These are phyloP conservation scores for Serendipita sp. DNA, from an alignment of 768 basidiomycete genomes.

Conservation along the genomic window DNA sequence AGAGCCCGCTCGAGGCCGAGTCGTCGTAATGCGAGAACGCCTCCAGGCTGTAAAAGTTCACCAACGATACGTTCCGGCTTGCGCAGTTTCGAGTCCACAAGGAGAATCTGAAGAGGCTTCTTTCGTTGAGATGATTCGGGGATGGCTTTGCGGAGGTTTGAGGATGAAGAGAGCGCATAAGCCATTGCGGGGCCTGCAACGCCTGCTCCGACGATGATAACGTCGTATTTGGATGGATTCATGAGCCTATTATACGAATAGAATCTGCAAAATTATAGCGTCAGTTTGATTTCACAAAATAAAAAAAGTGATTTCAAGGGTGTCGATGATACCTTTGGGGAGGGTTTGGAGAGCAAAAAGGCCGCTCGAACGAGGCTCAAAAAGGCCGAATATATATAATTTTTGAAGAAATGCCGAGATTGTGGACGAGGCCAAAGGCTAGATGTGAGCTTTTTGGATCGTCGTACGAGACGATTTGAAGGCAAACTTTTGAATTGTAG, in stretches of 20 bases:
- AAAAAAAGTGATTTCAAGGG: no score
- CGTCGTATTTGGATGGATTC: conserved; percentile 33
- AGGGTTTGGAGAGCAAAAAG: not conserved
- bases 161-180: conserved; percentile 56
- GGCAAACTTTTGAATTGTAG: not conserved
- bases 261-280: not conserved
- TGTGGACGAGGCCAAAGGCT: conserved; percentile 1
- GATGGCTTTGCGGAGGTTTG: conserved; percentile 12
- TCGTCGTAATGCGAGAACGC: conserved; percentile 52
- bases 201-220: conserved; percentile 83
- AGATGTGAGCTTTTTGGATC: not conserved
- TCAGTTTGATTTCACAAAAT: not conserved
- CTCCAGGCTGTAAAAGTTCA: conserved; percentile 89
- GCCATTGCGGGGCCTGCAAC: conserved; percentile 79
- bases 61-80: conserved; percentile 96
- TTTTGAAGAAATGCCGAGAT: not conserved
- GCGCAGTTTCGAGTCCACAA: conserved; percentile 80
- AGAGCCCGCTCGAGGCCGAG: conserved; percentile 65
- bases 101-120: conserved; percentile 53
- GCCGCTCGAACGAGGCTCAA: not conserved
- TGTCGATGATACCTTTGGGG: no score
- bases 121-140: conserved; percentile 17
- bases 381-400: not conserved
- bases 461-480: not conserved
- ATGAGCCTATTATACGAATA: not conserved